Evolutionary conservation across 2,329 filamentous ascomycete genomes (phyloP).

Genomic region (Emergomyces pasteurianus): DNA sequence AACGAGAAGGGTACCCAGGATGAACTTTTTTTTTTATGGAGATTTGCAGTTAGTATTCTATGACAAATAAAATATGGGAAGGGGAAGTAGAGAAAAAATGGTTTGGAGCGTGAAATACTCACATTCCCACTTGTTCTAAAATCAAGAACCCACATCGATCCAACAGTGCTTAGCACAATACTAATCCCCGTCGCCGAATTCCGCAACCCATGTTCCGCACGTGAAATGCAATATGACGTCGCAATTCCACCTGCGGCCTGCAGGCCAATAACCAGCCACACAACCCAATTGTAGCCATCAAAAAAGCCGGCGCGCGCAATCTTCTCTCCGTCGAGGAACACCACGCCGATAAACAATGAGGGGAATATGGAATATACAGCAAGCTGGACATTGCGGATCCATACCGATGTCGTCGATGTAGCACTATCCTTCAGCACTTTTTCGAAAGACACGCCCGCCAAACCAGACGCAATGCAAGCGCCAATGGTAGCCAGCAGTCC

Average conservation of each 20-base stretch:
- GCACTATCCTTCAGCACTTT: constrained; percentile 84
- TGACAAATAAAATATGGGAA: neutral
- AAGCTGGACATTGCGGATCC: constrained; percentile 90
- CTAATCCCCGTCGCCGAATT: constrained; percentile 90
- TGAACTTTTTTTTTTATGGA: constrained; percentile 46
- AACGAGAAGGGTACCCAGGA: constrained; percentile 68
- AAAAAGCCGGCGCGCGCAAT: constrained; percentile 84
- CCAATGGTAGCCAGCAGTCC: constrained; percentile 68
- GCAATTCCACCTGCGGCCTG: constrained; percentile 78
- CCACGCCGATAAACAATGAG: constrained; percentile 70
- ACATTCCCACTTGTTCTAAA: constrained; percentile 62
- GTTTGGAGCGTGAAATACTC: constrained; percentile 29
- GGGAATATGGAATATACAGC: constrained; percentile 91
- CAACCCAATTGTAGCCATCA: constrained; percentile 82
- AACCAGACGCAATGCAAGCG: constrained; percentile 67
- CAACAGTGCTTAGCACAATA: constrained; percentile 74
- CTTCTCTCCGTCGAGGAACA: constrained; percentile 74
- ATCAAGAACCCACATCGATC: constrained; percentile 76
- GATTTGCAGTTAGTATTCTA: neutral
- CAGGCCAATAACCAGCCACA: constrained; percentile 72
- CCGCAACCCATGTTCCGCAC: constrained; percentile 82
- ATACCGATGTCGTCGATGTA: constrained; percentile 57
- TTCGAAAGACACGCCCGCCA: constrained; percentile 60
- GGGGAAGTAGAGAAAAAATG: neutral
- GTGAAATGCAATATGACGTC: constrained; percentile 69